These are phyloP conservation scores for Triticum urartu DNA, from an alignment of 176 grass and related monocot genomes.

Conservation along the genomic window DNA sequence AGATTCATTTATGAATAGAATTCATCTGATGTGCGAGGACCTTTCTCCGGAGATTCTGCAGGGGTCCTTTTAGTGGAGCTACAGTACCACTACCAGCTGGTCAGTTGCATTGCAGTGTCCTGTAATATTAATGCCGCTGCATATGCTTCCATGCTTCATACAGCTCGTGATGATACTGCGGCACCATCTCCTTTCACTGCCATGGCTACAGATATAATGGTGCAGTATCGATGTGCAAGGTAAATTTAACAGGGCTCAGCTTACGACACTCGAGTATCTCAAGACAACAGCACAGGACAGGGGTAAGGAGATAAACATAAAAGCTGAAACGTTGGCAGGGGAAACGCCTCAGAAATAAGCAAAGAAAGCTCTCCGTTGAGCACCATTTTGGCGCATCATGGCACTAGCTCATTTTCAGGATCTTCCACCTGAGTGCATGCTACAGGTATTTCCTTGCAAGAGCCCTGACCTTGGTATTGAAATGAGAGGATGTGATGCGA, in stretches of 20 bases:
- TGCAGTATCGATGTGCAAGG: background rate
- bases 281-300: background rate
- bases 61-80: background rate
- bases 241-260: background rate
- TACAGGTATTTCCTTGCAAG: slow-evolving; percentile 83
- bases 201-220: background rate
- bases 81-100: background rate
- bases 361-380: background rate
- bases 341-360: background rate
- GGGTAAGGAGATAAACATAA: background rate
- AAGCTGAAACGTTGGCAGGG: background rate
- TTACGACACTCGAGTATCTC: background rate
- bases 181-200: background rate
- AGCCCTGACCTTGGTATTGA: slow-evolving; percentile 73
- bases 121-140: background rate
- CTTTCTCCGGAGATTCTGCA: background rate
- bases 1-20: background rate
- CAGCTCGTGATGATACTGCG: background rate
- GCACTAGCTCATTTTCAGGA: background rate
- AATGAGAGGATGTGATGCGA: slow-evolving; percentile 74
- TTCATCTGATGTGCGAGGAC: background rate
- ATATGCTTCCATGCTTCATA: background rate
- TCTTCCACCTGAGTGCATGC: background rate
- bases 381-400: background rate
- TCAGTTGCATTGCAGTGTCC: background rate